Conservation (phyloP, 208 protist species). For the Leishmania major region DNA sequence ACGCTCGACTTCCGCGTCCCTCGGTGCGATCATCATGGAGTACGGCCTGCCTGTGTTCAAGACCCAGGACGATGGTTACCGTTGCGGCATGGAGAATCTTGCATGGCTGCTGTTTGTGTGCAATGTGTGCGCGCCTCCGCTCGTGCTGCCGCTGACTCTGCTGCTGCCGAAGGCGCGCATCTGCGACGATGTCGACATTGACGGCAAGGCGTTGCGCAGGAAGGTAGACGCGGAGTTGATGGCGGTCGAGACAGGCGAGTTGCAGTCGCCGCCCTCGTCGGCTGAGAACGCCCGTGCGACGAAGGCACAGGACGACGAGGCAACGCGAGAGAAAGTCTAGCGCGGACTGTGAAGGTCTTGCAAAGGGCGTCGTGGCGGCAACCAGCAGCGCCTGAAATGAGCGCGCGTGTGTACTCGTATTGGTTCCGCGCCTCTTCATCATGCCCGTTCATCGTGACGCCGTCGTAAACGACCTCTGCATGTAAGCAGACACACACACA, state of each 20-base stretch:
- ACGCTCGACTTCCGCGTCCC: slow-evolving; percentile 32
- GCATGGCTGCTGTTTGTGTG: slow-evolving; percentile 50
- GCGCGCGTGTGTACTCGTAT: no score
- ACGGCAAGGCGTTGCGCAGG: slow-evolving; percentile 36
- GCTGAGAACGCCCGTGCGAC: neutral
- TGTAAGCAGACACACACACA: neutral
- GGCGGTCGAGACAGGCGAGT: neutral
- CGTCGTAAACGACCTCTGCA: neutral
- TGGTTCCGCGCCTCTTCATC: neutral
- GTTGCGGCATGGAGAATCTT: slow-evolving; percentile 62
- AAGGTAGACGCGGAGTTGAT: neutral
- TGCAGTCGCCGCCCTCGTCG: neutral
- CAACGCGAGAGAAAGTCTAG: neutral
- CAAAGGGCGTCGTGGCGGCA: no score
- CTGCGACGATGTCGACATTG: slow-evolving; percentile 47
- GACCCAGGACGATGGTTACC: slow-evolving; percentile 13
- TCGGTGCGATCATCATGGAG: no score
- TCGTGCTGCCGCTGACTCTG: slow-evolving; percentile 48
- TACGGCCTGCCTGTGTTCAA: no score
- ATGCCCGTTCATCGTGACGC: neutral
- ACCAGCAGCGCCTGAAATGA: neutral
- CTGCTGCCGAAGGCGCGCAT: slow-evolving; percentile 60
- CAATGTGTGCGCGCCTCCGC: slow-evolving; percentile 45
- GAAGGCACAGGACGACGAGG: neutral
- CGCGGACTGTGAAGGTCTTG: no score